Evolutionary conservation across 2,329 filamentous ascomycete genomes (phyloP).

Genomic region (Cyphellophora europaea): DNA sequence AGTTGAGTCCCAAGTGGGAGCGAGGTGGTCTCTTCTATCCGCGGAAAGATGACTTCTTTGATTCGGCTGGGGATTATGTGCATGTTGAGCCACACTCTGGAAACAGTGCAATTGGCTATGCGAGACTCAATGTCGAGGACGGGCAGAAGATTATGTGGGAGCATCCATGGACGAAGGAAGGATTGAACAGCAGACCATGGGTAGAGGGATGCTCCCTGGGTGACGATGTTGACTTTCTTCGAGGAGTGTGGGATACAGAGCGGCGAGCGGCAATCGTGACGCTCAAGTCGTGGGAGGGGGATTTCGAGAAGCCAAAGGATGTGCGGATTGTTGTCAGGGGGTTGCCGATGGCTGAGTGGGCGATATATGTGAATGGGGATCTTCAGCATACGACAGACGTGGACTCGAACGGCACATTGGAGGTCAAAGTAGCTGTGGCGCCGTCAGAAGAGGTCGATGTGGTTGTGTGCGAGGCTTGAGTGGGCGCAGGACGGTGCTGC

Average conservation of each 20-base stretch:
- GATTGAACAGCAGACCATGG: constrained; percentile 6
- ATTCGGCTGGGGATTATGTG: constrained; percentile 7
- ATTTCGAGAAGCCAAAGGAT: no score
- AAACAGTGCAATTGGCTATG: constrained; percentile 12
- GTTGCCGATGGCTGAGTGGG: neutral
- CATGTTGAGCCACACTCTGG: constrained; percentile 10
- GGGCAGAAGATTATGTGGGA: constrained; percentile 13
- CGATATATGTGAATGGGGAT: neutral
- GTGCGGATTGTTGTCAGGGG: neutral
- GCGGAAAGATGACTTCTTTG: constrained; percentile 9
- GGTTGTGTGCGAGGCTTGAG: no score
- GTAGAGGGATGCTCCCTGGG: constrained; percentile 9
- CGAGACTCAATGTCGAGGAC: constrained; percentile 10
- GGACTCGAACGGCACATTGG: neutral
- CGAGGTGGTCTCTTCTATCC: constrained; percentile 12
- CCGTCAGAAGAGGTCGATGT: neutral
- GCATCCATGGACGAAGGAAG: constrained; percentile 8
- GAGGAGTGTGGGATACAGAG: constrained; percentile 9
- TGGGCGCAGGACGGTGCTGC: no score
- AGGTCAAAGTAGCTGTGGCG: neutral
- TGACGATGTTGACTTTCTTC: constrained; percentile 7
- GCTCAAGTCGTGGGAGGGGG: constrained; percentile 6
- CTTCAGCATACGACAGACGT: neutral
- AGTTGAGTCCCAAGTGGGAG: constrained; percentile 10
- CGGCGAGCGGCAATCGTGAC: constrained; percentile 7